A percentile compares a stretch with the other conserved stretches of the same genome.
Evolutionary conservation across 2,329 filamentous ascomycete species (phyloP).

Genomic region (Thielaviopsis punctulata): DNA sequence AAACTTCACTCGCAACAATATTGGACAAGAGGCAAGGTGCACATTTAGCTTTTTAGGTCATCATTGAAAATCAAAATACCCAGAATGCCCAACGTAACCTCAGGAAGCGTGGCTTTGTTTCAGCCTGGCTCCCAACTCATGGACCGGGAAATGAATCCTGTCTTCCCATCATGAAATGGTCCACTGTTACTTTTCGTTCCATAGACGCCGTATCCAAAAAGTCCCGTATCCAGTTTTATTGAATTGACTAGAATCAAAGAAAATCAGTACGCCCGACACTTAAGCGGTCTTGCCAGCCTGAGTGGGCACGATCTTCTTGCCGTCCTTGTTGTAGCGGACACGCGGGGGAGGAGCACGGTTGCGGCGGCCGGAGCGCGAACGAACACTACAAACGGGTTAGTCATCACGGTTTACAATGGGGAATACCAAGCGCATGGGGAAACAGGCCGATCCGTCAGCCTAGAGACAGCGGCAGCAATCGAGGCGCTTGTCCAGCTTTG

Average conservation of each 20-base stretch:
- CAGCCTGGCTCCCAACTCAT: constrained; percentile 4
- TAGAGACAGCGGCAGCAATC: constrained; percentile 3
- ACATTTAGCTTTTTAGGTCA: constrained; percentile 7
- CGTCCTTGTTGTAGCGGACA: constrained; percentile 99
- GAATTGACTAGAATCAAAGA: background rate
- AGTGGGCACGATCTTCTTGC: constrained; percentile 96
- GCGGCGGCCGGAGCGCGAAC: constrained; percentile 88
- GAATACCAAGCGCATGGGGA: background rate
- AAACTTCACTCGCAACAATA: background rate
- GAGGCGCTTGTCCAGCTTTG: constrained; percentile 8
- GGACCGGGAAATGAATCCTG: constrained; percentile 7
- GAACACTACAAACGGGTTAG: constrained; percentile 51
- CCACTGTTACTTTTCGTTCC: constrained; percentile 11
- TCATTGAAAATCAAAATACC: constrained; percentile 7
- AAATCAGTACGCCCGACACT: background rate
- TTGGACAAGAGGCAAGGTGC: background rate
- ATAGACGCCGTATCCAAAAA: constrained; percentile 9
- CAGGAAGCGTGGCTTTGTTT: constrained; percentile 3
- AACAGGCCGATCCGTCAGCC: background rate
- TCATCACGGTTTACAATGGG: constrained; percentile 21
- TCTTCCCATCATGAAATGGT: constrained; percentile 7
- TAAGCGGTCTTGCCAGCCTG: constrained; percentile 48
- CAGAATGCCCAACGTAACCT: constrained; percentile 2
- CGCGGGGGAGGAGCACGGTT: constrained; percentile 97
- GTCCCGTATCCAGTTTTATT: background rate